Evolutionary conservation across 805 yeast species (phyloP), one percentile per base, ranked within the genome.

Genomic region (Wickerhamomyces rabaulensis): DNA sequence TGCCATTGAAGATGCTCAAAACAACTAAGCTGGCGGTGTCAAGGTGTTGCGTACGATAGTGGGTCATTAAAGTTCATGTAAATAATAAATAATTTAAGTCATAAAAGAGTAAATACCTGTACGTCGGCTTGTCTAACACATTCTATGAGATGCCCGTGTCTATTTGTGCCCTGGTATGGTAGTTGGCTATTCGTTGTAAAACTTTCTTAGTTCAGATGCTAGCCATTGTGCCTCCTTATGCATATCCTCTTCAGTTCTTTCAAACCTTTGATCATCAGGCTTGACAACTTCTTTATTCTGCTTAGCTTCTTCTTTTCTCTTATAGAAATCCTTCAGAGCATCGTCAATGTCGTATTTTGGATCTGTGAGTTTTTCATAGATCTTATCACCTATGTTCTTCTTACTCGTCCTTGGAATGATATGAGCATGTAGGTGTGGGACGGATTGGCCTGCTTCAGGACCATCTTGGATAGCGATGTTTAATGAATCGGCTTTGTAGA

Each of bases 401-500:
- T 63, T 52, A 43, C 70, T 72, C 61, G 75, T 81, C 37, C 99
- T 74, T 7, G 99, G 99, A 19, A 94, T 90, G 17, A 94, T 68
- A 63, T 94, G 99, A 19, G 96, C 85, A 64, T 94, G 99, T 25
- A 92, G 74, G 65, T 94, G 99, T 6, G 97, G 96, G 2, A 94
- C 83, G n/a, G 91, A 79, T 62, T 94, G 99, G 4, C 99, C 99
- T 1, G 97, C 92, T 42, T 89, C 89, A 0, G 90, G 87, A 0
- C 99, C 99, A 62, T 94, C 99, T 63, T 94, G 99, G 49, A 95
- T 88, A 10, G 97, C 92, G 36, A 94, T 75, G 61, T 95, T 95
- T 49, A 90, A 60, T 1, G 96, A 73, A 55, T 91, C 95, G 2
- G 97, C 95, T 31, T 81, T 74, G 63, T 82, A 94, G 12, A 74